A percentile compares a stretch with the other conserved stretches of the same genome.
phyloP scores from a whole-genome alignment of 2,329 filamentous ascomycete genomes.

The Aspergillus melleus region DNA sequence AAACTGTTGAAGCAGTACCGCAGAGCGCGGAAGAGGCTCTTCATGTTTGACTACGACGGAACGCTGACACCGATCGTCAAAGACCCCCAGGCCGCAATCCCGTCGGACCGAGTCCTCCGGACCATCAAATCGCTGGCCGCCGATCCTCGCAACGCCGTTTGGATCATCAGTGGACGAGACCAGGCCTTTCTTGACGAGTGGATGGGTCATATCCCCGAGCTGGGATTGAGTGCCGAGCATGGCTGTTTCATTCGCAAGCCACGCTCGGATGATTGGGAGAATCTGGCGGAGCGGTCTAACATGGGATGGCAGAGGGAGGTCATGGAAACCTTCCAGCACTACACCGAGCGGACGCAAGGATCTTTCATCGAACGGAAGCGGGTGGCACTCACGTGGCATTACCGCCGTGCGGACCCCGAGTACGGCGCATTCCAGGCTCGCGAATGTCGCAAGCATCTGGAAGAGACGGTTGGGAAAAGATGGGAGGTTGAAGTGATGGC shows the following conservation, averaged over 20 bases:
- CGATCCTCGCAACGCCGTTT: slow-evolving; percentile 83
- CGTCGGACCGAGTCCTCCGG: slow-evolving; percentile 77
- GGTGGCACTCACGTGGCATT: slow-evolving; percentile 95
- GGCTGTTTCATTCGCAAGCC: slow-evolving; percentile 92
- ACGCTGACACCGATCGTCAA: slow-evolving; percentile 94
- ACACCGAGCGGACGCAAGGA: slow-evolving; percentile 81
- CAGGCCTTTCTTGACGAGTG: slow-evolving; percentile 88
- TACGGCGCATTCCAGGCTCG: slow-evolving; percentile 76
- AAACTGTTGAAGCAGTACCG: slow-evolving; percentile 73
- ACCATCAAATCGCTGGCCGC: slow-evolving; percentile 77
- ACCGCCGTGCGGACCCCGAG: slow-evolving; percentile 85
- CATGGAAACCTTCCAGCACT: slow-evolving; percentile 79
- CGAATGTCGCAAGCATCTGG: slow-evolving; percentile 79
- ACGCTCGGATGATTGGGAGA: slow-evolving; percentile 76
- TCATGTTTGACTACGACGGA: slow-evolving; percentile 99
- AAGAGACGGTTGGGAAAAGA: slow-evolving; percentile 70
- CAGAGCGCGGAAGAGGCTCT: slow-evolving; percentile 73
- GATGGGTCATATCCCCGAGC: slow-evolving; percentile 82
- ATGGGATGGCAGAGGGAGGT: slow-evolving; percentile 94
- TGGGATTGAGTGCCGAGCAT: slow-evolving; percentile 96
- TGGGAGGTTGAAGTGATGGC: slow-evolving; percentile 97
- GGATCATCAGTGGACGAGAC: slow-evolving; percentile 96
- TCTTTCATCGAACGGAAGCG: slow-evolving; percentile 94
- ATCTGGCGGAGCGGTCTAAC: slow-evolving; percentile 79
- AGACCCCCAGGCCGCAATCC: slow-evolving; percentile 84